A percentile compares a stretch with the other conserved stretches of the same genome.
These are phyloP conservation scores for Ceratobasidium sp. DNA, from an alignment of 1,284 basidiomycete genomes.

Conservation along the genomic window DNA sequence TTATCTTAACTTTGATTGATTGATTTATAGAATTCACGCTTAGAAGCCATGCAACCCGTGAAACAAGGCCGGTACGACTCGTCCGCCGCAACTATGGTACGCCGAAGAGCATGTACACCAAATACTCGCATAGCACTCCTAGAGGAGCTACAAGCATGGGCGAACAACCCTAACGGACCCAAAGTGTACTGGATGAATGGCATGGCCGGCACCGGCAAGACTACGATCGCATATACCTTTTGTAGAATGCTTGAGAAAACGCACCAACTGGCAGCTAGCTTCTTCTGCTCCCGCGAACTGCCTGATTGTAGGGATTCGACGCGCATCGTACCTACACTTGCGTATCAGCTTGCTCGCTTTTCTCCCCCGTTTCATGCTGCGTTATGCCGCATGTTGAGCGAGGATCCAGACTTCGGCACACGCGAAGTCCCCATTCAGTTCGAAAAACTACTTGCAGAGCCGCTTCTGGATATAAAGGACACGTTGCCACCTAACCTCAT, in stretches of 20 bases:
- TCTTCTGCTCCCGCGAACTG: background rate
- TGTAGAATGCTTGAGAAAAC: background rate
- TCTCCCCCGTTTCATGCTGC: background rate
- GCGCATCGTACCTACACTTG: background rate
- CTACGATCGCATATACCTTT: slow-evolving; percentile 26
- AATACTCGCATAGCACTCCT: background rate
- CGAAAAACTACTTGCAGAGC: background rate
- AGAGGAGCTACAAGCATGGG: background rate
- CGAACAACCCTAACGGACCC: background rate
- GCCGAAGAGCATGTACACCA: background rate
- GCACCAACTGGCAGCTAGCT: slow-evolving; percentile 9
- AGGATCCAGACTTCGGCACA: background rate
- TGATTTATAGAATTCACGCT: background rate
- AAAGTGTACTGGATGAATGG: slow-evolving; percentile 13
- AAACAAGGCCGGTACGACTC: background rate
- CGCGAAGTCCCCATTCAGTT: background rate
- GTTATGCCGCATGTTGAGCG: background rate
- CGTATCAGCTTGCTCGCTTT: slow-evolving; percentile 18
- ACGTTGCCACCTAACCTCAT: background rate
- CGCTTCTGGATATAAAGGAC: background rate
- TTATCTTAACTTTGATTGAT: background rate
- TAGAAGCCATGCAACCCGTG: background rate
- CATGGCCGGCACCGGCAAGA: slow-evolving; percentile 16
- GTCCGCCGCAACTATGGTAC: too few relatives aligned
- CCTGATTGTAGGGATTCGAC: background rate